phyloP scores from a whole-genome alignment of 192 early-diverging fungal genomes.

The Backusella macrospora region DNA sequence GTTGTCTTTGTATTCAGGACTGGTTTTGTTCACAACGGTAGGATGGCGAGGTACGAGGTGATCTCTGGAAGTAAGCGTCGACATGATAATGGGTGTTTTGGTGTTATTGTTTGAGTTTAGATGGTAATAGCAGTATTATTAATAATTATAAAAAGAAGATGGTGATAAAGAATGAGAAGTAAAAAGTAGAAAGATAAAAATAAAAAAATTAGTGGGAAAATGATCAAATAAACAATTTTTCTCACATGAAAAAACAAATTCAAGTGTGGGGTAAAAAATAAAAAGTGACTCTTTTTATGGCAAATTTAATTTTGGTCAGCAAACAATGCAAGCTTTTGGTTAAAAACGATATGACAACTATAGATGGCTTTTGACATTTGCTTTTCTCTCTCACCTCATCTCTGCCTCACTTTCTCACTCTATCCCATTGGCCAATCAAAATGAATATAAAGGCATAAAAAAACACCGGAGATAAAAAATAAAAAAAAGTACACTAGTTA shows the following conservation, averaged over 20 bases:
- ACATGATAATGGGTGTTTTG: constrained; percentile 20
- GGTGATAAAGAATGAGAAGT: not conserved
- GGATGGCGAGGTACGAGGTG: constrained; percentile 50
- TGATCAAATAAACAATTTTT: not conserved
- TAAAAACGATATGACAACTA: not conserved
- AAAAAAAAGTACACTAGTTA: too few species aligned
- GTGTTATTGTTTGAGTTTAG: too few species aligned
- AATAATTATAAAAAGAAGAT: not conserved
- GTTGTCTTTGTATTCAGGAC: constrained; percentile 58
- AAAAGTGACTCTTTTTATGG: constrained; percentile 6
- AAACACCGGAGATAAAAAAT: too few species aligned
- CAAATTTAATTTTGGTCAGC: constrained; percentile 9
- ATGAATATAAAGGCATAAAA: too few species aligned
- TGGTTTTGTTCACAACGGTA: constrained; percentile 47
- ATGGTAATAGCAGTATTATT: not conserved
- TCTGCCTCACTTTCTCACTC: not conserved
- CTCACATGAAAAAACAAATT: not conserved
- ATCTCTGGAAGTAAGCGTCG: constrained; percentile 29
- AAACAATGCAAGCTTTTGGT: not conserved
- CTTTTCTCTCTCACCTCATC: not conserved
- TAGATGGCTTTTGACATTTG: constrained; percentile 1
- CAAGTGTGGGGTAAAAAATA: not conserved
- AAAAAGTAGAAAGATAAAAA: not conserved
- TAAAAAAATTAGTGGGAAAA: not conserved
- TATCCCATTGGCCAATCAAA: not conserved